Evolutionary conservation across 495 filamentous ascomycete genomes (phyloP), one percentile per base, ranked within the genome.

Genomic region (Aspergillus incahuasiensis): DNA sequence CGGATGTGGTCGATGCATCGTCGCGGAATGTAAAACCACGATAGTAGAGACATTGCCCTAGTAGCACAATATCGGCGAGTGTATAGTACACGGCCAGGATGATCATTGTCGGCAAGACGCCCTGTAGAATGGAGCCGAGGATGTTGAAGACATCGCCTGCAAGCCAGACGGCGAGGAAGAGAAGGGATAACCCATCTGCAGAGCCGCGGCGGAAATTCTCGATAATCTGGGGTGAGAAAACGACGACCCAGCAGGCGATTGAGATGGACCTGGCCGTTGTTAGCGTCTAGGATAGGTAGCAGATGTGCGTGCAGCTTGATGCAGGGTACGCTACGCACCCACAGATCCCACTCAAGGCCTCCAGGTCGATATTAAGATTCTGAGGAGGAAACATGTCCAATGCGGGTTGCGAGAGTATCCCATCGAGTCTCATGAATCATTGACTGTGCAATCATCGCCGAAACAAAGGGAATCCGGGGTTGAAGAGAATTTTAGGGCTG

Each of bases 121-220:
- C 89, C 65, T 98, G 94, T n/a, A 97, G 61, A 4, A 96, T 82
- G 15, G 91, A 89, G 5, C 94, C 94, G 3, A 96, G 79, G 47
- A 98, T 91, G 65, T 98, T 98, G 77, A 96, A 98, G 40, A 97
- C 82, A 85, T 98, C 94, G 18, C 94, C 94, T 5, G 85, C 77
- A 5, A 96, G 78, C 94, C 94, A 98, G 55, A 95, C 80, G 44
- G 91, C 79, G 60, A 98, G 81, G 70, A 98, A 98, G 24, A 88
- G 81, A 48, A 97, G 80, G 0, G 90, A 95, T 0, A 98, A 80
- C 5, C 90, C 94, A 66, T 97, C 89, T 42, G 92, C 90, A 30
- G 89, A 94, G 58, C 82, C 74, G 34, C 94, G 85, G 49, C 84
- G 85, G 72, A 97, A 96, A 64, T 97, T 97, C 65, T 95, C 91